Conservation (phyloP, 164 flowering plant genomes). For the Vitis cinerea region DNA sequence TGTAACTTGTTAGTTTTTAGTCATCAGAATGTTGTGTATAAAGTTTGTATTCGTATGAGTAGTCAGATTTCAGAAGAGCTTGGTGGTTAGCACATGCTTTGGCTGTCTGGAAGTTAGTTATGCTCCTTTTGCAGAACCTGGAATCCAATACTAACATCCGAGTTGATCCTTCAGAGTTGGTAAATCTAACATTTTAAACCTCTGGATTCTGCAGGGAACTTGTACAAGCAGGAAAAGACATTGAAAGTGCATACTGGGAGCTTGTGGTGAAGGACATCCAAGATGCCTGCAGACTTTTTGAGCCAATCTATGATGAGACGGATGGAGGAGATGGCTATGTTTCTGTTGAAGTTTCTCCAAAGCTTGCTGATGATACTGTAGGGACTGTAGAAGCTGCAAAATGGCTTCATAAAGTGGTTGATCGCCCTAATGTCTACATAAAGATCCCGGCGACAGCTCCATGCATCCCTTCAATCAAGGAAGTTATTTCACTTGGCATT, state of each 20-base stretch:
- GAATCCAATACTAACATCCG: background rate
- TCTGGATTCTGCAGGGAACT: slow-evolving; percentile 63
- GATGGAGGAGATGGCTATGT: slow-evolving; percentile 96
- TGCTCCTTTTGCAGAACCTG: too few species aligned
- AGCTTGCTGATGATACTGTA: slow-evolving; percentile 80
- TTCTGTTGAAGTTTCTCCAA: slow-evolving; percentile 97
- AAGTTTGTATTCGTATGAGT: too few species aligned
- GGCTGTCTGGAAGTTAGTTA: too few species aligned
- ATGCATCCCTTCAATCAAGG: slow-evolving; percentile 86
- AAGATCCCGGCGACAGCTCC: slow-evolving; percentile 96
- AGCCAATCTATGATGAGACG: slow-evolving; percentile 86
- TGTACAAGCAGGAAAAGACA: slow-evolving; percentile 76
- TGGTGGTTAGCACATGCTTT: too few species aligned
- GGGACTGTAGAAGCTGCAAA: slow-evolving; percentile 98
- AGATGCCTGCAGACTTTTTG: slow-evolving; percentile 97
- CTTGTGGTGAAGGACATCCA: slow-evolving; percentile 97
- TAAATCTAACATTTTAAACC: background rate
- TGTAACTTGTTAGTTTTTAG: too few species aligned
- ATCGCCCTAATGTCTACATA: slow-evolving; percentile 85
- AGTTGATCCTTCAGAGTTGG: background rate
- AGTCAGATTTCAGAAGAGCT: too few species aligned
- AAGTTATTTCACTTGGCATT: slow-evolving; percentile 79
- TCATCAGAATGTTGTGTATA: too few species aligned
- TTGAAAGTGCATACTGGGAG: slow-evolving; percentile 94
- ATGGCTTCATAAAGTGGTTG: slow-evolving; percentile 83